phyloP scores from a whole-genome alignment of 257 asterid genomes.

The Scutellaria galericulata region DNA sequence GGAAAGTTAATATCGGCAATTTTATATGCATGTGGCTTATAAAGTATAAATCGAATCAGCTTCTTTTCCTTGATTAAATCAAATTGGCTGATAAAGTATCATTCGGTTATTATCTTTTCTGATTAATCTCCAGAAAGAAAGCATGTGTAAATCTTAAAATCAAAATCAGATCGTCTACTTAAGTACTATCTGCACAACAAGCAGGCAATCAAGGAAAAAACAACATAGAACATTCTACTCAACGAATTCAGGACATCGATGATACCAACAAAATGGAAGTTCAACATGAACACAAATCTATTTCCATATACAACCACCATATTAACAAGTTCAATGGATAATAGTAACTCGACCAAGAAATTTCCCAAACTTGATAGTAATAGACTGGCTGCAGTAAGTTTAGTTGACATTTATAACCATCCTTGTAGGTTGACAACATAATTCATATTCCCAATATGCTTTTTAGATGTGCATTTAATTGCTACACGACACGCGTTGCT shows the following conservation, averaged over 20 bases:
- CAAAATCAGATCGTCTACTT: no score
- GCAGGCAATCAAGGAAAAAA: not conserved
- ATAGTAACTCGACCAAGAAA: no score
- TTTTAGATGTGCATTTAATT: conserved; percentile 5
- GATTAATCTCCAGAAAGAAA: no score
- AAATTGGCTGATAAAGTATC: no score
- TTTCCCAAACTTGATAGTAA: no score
- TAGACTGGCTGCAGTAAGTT: no score
- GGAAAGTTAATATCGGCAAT: not conserved
- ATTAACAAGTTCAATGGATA: not conserved
- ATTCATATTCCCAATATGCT: not conserved
- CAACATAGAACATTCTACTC: not conserved
- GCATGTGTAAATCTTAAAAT: no score
- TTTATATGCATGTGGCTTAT: not conserved
- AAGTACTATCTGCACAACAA: not conserved
- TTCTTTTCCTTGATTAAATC: no score
- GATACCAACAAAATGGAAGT: not conserved
- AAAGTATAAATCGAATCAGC: no score
- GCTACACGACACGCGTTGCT: not conserved
- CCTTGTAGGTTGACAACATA: not conserved
- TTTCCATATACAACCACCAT: not conserved
- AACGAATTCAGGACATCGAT: not conserved
- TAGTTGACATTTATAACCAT: not conserved
- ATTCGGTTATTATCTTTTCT: no score
- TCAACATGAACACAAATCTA: not conserved